Base-by-base conservation (phyloP, 768 basidiomycete genomes). In the Imleria badia region DNA sequence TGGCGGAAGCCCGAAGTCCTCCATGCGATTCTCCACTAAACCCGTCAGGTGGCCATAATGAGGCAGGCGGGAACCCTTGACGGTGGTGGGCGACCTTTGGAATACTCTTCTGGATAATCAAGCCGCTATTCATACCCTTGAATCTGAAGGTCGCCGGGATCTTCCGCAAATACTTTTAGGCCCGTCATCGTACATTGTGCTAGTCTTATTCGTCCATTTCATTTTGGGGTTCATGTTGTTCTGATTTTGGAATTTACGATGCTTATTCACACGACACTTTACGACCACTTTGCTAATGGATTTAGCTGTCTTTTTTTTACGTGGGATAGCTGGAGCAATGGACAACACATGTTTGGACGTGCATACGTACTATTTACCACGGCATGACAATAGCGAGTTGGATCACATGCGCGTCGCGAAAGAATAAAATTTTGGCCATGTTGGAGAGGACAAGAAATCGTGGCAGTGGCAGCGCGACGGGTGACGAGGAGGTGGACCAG, bases 1-100 rank as follows among this genome's bases (percentile, higher is more conserved):
- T 44, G 20, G 47, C 30, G 10, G 55, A 52, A 15, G 34, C 31
- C 19, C 55, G 9, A 33, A 41, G 22, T 20, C 40, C 51, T 31
- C 36, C 47, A 3, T 51, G 45, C 10, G 66, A 58, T n/a, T 43
- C 53, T 11, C 40, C 45, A 29, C 14, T 55, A 49, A 49, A 47
- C 38, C 30, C 55, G 45, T 39, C 54, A n/a, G 65, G 39, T 44
- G 52, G 50, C 17, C 55, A 56, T 10, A 43, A 58, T 36, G 63
- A 55, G 50, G 51, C 51, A 34, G 62, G 45, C 42, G 52, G 59
- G 61, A 58, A 43, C 55, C 74, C 76, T 64, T 78, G 76, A 78
- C 76, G 76, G 72, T 76, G 68, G 75, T 73, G 76, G 77, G 76
- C 76, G 76, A 73, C 76, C 71, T 73, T 78, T 65, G 71, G 76